phyloP scores from a whole-genome alignment of 768 basidiomycete genomes.

The Boletus huronensis region DNA sequence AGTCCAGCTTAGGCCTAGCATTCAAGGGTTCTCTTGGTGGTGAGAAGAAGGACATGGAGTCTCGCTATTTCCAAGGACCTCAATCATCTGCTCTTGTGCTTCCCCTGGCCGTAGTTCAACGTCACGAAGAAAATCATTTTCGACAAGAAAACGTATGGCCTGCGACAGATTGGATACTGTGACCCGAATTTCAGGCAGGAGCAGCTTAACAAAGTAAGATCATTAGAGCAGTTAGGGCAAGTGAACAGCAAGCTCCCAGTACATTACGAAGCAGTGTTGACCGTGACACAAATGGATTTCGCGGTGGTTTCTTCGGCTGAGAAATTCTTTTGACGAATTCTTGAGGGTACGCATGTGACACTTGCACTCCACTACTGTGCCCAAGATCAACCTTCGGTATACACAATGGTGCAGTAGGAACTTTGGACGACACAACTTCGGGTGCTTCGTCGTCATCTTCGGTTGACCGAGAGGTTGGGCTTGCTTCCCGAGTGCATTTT shows the following conservation, averaged over 20 bases:
- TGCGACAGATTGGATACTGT: constrained; percentile 92
- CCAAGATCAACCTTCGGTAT: constrained; percentile 7
- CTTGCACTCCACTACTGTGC: constrained; percentile 3
- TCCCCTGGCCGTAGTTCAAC: constrained; percentile 83
- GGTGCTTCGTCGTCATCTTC: constrained; percentile 47
- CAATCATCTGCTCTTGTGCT: constrained; percentile 58
- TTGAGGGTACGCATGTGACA: background rate
- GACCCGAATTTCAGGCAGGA: constrained; percentile 80
- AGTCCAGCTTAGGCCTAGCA: background rate
- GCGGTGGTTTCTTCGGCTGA: constrained; percentile 49
- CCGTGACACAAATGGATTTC: constrained; percentile 64
- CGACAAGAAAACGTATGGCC: constrained; percentile 84
- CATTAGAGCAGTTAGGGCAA: constrained; percentile 2
- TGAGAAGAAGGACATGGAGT: background rate
- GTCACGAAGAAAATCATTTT: constrained; percentile 79
- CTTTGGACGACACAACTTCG: constrained; percentile 58
- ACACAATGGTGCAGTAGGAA: constrained; percentile 7
- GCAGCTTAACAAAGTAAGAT: constrained; percentile 45
- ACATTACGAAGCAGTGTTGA: constrained; percentile 80
- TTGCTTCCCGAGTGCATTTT: constrained; percentile 1
- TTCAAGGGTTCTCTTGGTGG: background rate
- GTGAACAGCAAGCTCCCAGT: constrained; percentile 21
- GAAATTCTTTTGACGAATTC: constrained; percentile 23
- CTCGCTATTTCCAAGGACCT: constrained; percentile 44
- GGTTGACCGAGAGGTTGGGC: constrained; percentile 22